Base-by-base conservation (phyloP, 192 early-diverging fungal genomes). In the Phycomyces blakesleeanus region DNA sequence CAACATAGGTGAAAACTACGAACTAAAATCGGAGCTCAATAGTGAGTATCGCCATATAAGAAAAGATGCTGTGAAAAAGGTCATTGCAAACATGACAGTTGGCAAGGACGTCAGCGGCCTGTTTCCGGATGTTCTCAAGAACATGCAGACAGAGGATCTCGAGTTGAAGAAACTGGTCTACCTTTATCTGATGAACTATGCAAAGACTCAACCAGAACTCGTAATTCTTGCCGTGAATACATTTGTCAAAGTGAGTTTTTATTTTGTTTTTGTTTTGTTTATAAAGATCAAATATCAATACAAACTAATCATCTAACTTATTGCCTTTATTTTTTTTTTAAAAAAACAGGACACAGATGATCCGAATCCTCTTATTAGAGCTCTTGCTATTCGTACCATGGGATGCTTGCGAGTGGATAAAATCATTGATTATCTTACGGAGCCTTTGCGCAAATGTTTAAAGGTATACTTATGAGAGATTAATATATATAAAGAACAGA, bases 1-100 rank as follows among this genome's bases (percentile, higher is more conserved):
- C n/a, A n/a, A 21, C 55, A 41, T 52, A 94, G 93, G 93, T 55
- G 97, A 99, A 74, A 98, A 97, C 82, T 96, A 91, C 72, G 97
- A 99, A 80, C 83, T 99, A n/a, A 87, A 92, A 70, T 89, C 91
- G 7, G 97, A 98, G 63, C 80, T 99, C 50, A 99, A 99, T 78
- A 91, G 88, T 77, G 97, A 99, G 80, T 98, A 98, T 79, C 89
- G 87, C 61, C 93, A 98, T 62, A 80, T 89, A 51, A 84, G 97
- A 55, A 98, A 97, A 73, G 97, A 99, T 80, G 92, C 95, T 0
- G 96, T 99, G 34, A 95, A 97, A 66, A 91, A 95, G 73, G 96
- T 99, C 50, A 98, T 99, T 73, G 97, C 97, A 47, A 99, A 99
- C 77, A 99, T 99, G 97, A 99, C 97, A 9, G 93, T 99, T 34